Percentiles rank a stretch among this genome's conserved stretches.
Conservation (phyloP, 1,284 basidiomycete genomes). For the Paramarasmius palmivorus region DNA sequence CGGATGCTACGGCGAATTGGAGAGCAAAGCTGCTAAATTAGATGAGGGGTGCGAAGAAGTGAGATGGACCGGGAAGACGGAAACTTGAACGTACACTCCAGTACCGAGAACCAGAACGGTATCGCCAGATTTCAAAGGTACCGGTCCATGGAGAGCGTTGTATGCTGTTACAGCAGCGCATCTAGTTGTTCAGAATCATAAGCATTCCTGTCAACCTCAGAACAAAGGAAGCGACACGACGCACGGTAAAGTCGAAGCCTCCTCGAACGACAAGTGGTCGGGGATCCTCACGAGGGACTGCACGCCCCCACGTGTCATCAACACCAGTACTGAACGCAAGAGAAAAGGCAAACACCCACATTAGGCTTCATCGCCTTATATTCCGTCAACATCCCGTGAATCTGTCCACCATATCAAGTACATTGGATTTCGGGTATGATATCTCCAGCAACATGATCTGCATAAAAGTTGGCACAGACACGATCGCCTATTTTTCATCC, state of each 20-base stretch:
- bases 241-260: constrained; percentile 42
- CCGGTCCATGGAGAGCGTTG: constrained; percentile 39
- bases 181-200: no score
- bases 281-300: constrained; percentile 42
- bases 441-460: constrained; percentile 33
- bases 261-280: constrained; percentile 43
- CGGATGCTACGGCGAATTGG: constrained; percentile 46
- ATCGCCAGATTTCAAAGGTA: constrained; percentile 38
- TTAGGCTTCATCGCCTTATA: constrained; percentile 37
- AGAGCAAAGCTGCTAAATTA: constrained; percentile 37
- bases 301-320: no score
- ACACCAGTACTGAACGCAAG: no score
- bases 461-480: constrained; percentile 38
- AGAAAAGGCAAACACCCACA: no score
- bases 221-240: no score
- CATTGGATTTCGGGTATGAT: constrained; percentile 23
- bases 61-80: constrained; percentile 6
- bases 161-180: constrained; percentile 50
- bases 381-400: constrained; percentile 48
- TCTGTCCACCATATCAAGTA: constrained; percentile 38
- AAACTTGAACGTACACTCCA: constrained; percentile 49
- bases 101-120: constrained; percentile 46
- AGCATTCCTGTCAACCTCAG: no score
- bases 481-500: constrained; percentile 47
- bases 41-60: neutral